Base-by-base conservation (phyloP, 805 yeast species). In the Metschnikowia similis region DNA sequence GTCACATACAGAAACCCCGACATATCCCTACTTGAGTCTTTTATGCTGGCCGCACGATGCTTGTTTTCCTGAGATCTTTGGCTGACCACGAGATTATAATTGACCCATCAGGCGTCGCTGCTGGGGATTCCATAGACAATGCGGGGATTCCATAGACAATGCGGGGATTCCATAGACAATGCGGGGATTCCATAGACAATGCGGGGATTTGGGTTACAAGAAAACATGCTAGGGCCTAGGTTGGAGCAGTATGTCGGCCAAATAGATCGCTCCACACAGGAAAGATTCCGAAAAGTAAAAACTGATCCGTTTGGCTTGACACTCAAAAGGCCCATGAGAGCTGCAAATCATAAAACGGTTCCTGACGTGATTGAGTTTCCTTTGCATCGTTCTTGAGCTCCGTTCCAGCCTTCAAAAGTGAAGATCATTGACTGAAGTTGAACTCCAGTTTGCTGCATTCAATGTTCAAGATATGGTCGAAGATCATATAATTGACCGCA, bases 41-140 rank as follows among this genome's bases (percentile, higher is more conserved):
- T 69, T 94, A 30, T 91, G 84, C 14, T 0, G 99, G 99, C 0
- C 99, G 94, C 62, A 91, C 98, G 0, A 83, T 89, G 83, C 70
- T 91, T 27, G 96, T 92, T 0, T 71, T 81, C 8, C 84, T 91
- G 48, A 69, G 66, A 30, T 70, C 84, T 14, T 57, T 89, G 0
- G 53, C 73, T 0, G 76, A 85, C 2, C 99, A 94, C 69, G 83
- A 82, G 50, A 79, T 92, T 1, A 64, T 89, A 4, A 81, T 85
- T 17, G 78, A 90, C 59, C 87, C 96, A 0, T 67, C 82, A 16
- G 99, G 91, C 62, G 87, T 89, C 29, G 97, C 99, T 0, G 86
- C 86, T 3, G 99, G 99, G 0, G 97, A 92, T 66, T 86, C 96
- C 0, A 66, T 94, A 21, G 99, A 94, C 66, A 92, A n/a, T n/a